Conservation (phyloP, 129 eudicot genomes). For the Chrysanthemum lavandulifolium region DNA sequence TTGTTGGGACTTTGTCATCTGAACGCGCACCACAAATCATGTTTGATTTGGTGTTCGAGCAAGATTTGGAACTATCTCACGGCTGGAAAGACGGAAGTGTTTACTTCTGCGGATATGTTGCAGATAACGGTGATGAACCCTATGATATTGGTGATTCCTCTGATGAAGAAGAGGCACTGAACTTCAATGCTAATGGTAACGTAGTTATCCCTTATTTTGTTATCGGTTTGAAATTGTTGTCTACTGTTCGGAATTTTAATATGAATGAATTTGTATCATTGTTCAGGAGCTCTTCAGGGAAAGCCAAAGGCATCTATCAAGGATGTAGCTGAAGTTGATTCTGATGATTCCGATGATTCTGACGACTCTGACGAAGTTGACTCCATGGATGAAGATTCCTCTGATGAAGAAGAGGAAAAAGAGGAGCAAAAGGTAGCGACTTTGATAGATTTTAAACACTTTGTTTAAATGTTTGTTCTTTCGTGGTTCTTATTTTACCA, state of each 20-base stretch:
- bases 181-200: conserved; percentile 27
- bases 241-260: neutral
- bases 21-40: conserved; percentile 54
- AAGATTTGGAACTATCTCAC: conserved; percentile 76
- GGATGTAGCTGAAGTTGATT: conserved; percentile 19
- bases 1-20: conserved; percentile 56
- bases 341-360: conserved; percentile 29
- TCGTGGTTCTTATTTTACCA: neutral
- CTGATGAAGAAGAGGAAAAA: conserved; percentile 44
- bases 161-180: conserved; percentile 34
- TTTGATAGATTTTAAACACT: neutral
- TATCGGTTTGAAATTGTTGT: neutral
- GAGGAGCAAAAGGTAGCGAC: conserved; percentile 31
- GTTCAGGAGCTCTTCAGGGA: conserved; percentile 18
- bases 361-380: conserved; percentile 36
- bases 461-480: neutral
- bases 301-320: conserved; percentile 34
- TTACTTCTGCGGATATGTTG: conserved; percentile 63
- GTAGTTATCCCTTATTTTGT: neutral
- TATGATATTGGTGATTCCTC: conserved; percentile 16
- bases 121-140: conserved; percentile 29
- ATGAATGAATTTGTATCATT: neutral
- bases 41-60: conserved; percentile 75
- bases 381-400: conserved; percentile 37
- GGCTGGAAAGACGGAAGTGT: conserved; percentile 79